These are phyloP conservation scores for Azolla pinnata DNA, from an alignment of 75 land plant species.

Conservation along the genomic window DNA sequence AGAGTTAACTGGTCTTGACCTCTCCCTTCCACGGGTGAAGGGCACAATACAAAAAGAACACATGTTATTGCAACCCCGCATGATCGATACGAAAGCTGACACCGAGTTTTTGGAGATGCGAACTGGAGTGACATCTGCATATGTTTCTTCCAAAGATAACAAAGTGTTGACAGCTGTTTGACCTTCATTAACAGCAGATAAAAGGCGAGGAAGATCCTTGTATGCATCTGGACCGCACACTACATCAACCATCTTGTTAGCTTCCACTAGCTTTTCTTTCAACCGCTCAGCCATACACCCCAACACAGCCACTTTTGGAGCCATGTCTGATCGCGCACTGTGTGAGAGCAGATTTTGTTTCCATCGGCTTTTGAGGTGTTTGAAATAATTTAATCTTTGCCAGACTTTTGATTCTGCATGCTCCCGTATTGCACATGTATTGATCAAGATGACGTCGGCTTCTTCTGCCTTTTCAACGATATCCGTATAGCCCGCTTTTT, in stretches of 20 bases:
- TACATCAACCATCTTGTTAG: constrained; percentile 99
- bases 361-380: constrained; percentile 82
- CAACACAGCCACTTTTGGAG: constrained; percentile 88
- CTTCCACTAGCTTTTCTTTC: constrained; percentile 85
- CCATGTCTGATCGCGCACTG: constrained; percentile 30
- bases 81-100: constrained; percentile 92
- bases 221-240: constrained; percentile 99
- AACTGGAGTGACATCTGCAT: constrained; percentile 96
- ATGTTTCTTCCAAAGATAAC: constrained; percentile 94
- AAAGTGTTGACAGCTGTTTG: constrained; percentile 94
- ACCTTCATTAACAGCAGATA: constrained; percentile 82
- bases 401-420: constrained; percentile 96
- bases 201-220: constrained; percentile 74
- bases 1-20: constrained; percentile 90
- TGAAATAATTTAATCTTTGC: constrained; percentile 97
- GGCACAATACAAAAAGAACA: constrained; percentile 99
- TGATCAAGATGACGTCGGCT: constrained; percentile 88
- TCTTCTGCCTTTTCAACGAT: constrained; percentile 66
- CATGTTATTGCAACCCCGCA: constrained; percentile 99
- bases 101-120: constrained; percentile 80
- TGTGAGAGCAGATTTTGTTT: constrained; percentile 43
- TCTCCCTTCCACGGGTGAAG: constrained; percentile 95
- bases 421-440: constrained; percentile 97
- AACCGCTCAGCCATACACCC: constrained; percentile 99
- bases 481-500: constrained; percentile 72